These are phyloP conservation scores for Mrakia gelida DNA, from an alignment of 768 basidiomycete genomes.

Conservation along the genomic window DNA sequence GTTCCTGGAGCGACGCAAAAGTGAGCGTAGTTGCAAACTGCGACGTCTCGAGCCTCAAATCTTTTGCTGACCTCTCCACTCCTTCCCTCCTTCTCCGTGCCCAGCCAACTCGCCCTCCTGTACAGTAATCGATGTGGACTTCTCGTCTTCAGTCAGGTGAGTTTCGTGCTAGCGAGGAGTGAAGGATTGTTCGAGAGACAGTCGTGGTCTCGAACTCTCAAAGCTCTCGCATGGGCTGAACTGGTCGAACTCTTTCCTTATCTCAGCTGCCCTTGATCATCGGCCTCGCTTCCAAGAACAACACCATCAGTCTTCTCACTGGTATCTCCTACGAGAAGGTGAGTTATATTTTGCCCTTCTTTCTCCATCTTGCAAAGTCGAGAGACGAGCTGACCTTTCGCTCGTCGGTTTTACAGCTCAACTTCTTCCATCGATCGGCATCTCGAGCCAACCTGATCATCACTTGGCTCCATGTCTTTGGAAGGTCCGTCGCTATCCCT, in stretches of 20 bases:
- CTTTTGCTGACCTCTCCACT: not conserved
- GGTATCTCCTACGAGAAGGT: constrained; percentile 56
- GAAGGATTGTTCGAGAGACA: not conserved
- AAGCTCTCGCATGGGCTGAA: not conserved
- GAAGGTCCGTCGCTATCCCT: constrained; percentile 7
- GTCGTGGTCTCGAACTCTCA: no score
- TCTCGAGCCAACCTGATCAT: constrained; percentile 39
- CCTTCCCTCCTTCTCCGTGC: not conserved
- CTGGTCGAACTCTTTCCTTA: not conserved
- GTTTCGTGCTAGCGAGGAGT: not conserved
- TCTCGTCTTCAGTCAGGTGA: constrained; percentile 20
- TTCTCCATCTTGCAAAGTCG: not conserved
- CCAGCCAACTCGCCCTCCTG: not conserved
- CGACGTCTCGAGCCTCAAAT: constrained; percentile 11
- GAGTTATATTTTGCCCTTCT: not conserved
- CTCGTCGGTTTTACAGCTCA: constrained; percentile 34
- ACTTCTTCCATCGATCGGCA: constrained; percentile 43
- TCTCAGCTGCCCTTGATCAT: constrained; percentile 47
- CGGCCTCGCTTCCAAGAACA: constrained; percentile 61
- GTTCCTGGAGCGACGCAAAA: not conserved
- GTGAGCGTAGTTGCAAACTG: not conserved
- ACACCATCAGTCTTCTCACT: constrained; percentile 55
- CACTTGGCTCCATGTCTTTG: constrained; percentile 27
- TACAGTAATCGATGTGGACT: constrained; percentile 36
- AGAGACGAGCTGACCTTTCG: not conserved